A percentile compares a stretch with the other conserved stretches of the same genome.
Evolutionary conservation across 2,329 filamentous ascomycete genomes (phyloP).

Genomic region (Monosporascus sp.): DNA sequence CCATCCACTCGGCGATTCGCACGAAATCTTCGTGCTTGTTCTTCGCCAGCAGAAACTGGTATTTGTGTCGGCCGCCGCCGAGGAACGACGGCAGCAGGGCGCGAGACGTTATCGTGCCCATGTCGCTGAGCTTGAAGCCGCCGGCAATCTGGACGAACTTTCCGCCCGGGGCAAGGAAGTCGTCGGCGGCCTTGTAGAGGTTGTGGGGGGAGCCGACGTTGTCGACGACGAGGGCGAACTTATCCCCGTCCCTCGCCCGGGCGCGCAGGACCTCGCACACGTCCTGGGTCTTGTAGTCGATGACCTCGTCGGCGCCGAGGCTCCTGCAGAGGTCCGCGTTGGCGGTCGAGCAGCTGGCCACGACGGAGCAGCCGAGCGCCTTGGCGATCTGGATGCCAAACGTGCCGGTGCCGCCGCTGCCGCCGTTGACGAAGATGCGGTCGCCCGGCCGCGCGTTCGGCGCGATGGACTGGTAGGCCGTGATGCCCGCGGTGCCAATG

Average conservation of each 20-base stretch:
- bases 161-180: constrained; percentile 44
- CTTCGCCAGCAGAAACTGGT: constrained; percentile 30
- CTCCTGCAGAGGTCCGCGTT: constrained; percentile 53
- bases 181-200: constrained; percentile 48
- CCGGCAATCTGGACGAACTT: constrained; percentile 49
- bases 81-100: constrained; percentile 27
- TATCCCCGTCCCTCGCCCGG: constrained; percentile 35
- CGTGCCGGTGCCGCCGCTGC: constrained; percentile 55
- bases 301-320: constrained; percentile 58
- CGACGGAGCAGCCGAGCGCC: constrained; percentile 53
- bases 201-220: constrained; percentile 46
- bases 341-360: constrained; percentile 49
- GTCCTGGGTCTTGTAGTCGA: constrained; percentile 52
- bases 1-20: constrained; percentile 49
- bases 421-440: constrained; percentile 60
- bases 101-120: constrained; percentile 16
- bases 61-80: constrained; percentile 37
- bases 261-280: constrained; percentile 40
- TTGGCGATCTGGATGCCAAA: constrained; percentile 62
- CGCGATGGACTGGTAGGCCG: constrained; percentile 44
- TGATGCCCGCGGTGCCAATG: constrained; percentile 40
- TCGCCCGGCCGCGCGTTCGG: constrained; percentile 42
- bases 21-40: constrained; percentile 39
- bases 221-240: constrained; percentile 52
- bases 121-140: constrained; percentile 14